phyloP scores from a whole-genome alignment of 495 filamentous ascomycete genomes.

The Staphylotrichum tortipilum region DNA sequence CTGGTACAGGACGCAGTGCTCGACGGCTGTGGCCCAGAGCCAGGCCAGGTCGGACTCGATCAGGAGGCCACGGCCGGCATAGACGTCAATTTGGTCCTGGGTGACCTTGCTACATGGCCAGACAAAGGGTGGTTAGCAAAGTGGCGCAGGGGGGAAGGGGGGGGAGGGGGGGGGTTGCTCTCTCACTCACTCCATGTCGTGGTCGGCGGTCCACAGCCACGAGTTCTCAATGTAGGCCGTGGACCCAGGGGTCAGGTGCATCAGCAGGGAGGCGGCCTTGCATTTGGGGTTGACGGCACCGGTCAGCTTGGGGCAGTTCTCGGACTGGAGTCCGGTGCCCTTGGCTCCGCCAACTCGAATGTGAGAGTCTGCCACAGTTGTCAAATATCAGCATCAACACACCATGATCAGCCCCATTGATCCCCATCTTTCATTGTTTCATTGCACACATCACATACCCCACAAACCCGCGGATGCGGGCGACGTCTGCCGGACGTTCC shows the following conservation, averaged over 20 bases:
- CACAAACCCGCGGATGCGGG: not conserved
- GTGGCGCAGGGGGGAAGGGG: too few relatives aligned
- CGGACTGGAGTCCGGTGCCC: not conserved
- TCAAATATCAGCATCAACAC: too few relatives aligned
- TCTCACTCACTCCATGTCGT: not conserved
- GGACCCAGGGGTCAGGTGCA: not conserved
- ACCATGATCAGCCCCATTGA: too few relatives aligned
- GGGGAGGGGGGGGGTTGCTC: too few relatives aligned
- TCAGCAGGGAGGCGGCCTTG: not conserved
- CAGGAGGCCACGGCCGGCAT: not conserved
- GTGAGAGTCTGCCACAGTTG: too few relatives aligned
- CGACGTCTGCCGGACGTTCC: not conserved
- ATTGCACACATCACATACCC: too few relatives aligned
- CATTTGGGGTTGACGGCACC: not conserved
- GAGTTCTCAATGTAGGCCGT: not conserved
- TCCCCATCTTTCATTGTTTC: too few relatives aligned
- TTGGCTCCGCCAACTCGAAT: constrained; percentile 3
- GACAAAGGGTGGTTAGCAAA: too few relatives aligned
- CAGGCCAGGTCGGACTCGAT: not conserved
- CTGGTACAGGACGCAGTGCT: not conserved
- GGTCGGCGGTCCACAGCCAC: not conserved
- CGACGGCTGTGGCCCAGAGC: not conserved
- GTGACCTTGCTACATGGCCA: too few relatives aligned
- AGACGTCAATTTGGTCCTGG: not conserved
- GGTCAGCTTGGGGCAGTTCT: not conserved